Conservation (phyloP, 2,329 filamentous ascomycete species). For the Pseudogymnoascus verrucosus region DNA sequence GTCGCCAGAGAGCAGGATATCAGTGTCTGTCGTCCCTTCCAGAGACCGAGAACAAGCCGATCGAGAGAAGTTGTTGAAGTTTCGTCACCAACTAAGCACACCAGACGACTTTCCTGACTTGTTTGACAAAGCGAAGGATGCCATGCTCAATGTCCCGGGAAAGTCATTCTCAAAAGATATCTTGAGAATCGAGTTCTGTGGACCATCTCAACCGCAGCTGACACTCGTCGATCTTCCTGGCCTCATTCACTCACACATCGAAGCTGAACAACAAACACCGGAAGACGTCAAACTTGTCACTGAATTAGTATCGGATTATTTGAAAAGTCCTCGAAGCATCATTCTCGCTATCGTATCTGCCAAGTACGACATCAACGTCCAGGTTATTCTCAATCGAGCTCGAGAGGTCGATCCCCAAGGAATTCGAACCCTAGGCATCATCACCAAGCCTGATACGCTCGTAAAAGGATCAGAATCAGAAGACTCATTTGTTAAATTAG, state of each 20-base stretch:
- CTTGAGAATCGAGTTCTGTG: conserved; percentile 18
- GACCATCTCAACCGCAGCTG: conserved; percentile 37
- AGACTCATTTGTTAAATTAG: conserved; percentile 31
- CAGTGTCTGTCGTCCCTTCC: conserved; percentile 14
- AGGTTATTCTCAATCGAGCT: conserved; percentile 39
- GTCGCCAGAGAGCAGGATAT: conserved; percentile 1
- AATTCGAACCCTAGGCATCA: conserved; percentile 33
- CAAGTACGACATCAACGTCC: conserved; percentile 52
- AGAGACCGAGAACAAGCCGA: conserved; percentile 11
- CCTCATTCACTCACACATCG: conserved; percentile 40
- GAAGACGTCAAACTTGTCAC: conserved; percentile 38
- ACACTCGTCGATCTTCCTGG: conserved; percentile 54
- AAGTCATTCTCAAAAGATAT: conserved; percentile 22
- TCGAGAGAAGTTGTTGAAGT: conserved; percentile 13
- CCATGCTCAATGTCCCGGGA: conserved; percentile 13
- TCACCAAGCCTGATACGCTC: conserved; percentile 51
- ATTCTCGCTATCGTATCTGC: conserved; percentile 48
- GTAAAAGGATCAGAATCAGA: conserved; percentile 31
- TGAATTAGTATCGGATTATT: conserved; percentile 41
- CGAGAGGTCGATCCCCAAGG: conserved; percentile 32
- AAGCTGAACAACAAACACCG: conserved; percentile 33
- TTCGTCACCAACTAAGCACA: conserved; percentile 14
- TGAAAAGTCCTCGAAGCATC: conserved; percentile 46
- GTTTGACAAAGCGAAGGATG: conserved; percentile 17
- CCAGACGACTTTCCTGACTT: conserved; percentile 16